A percentile compares a stretch with the other conserved stretches of the same genome.
These are phyloP conservation scores for Fusarium protoensiforme DNA, from an alignment of 2,329 filamentous ascomycete species.

Conservation along the genomic window DNA sequence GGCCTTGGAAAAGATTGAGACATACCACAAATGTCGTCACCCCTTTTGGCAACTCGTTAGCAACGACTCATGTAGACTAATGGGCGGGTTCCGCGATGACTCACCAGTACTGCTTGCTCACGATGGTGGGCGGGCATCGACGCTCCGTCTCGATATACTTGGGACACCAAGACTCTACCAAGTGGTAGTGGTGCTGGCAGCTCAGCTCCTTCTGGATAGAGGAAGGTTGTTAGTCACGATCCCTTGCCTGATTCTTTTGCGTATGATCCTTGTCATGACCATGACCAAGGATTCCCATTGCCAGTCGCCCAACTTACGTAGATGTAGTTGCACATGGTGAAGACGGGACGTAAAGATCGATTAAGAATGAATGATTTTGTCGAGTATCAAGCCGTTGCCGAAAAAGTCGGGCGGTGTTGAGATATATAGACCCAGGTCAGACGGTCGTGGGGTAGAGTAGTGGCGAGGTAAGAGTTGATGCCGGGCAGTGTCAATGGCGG, in stretches of 20 bases:
- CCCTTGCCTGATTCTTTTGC: neutral
- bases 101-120: conserved; percentile 59
- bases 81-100: conserved; percentile 29
- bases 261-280: neutral
- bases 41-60: conserved; percentile 48
- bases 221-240: conserved; percentile 22
- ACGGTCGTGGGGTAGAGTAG: conserved; percentile 9
- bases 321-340: conserved; percentile 63
- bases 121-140: conserved; percentile 55
- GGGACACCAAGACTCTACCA: conserved; percentile 58
- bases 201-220: conserved; percentile 59
- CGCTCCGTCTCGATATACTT: conserved; percentile 58
- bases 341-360: conserved; percentile 5
- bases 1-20: conserved; percentile 27
- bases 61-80: conserved; percentile 5
- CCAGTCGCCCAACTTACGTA: conserved; percentile 50
- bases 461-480: conserved; percentile 15
- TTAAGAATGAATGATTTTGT: conserved; percentile 1
- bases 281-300: neutral
- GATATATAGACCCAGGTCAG: neutral
- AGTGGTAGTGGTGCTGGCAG: conserved; percentile 63
- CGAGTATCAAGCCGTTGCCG: neutral
- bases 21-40: conserved; percentile 59
- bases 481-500: conserved; percentile 13
- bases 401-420: neutral